Evolutionary conservation across 2,329 filamentous ascomycete species (phyloP).

Genomic region (Phaeophleospora eucalypticola): DNA sequence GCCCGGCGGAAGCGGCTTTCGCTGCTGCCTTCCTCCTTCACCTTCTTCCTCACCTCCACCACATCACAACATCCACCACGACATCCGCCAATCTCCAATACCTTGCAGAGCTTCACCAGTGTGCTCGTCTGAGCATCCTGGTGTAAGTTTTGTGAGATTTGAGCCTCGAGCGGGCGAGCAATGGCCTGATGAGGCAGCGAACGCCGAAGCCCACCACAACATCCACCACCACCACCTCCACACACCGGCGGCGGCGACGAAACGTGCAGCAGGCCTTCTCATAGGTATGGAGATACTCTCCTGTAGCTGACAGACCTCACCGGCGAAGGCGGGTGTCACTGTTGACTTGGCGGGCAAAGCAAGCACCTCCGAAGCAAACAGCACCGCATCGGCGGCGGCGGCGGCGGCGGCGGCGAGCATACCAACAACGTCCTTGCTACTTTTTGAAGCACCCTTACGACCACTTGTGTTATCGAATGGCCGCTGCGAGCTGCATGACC

Average conservation of each 20-base stretch:
- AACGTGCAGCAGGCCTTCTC: background rate
- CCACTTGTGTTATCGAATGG: no score
- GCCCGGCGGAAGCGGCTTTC: background rate
- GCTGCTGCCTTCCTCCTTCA: background rate
- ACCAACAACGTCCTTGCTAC: background rate
- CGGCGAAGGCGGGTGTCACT: background rate
- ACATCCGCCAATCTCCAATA: conserved; percentile 1
- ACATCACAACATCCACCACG: conserved; percentile 2
- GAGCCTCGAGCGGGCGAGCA: conserved; percentile 1
- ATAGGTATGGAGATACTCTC: background rate
- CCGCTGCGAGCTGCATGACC: no score
- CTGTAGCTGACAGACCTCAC: background rate
- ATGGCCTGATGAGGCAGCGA: conserved; percentile 2
- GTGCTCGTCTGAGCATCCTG: conserved; percentile 2
- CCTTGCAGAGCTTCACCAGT: background rate
- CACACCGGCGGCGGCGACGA: background rate
- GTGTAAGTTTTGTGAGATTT: conserved; percentile 1
- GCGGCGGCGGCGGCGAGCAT: background rate
- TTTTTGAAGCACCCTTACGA: no score
- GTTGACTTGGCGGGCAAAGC: background rate
- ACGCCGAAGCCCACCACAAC: background rate
- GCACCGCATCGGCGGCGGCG: background rate
- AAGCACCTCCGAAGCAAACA: conserved; percentile 2
- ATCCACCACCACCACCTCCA: background rate
- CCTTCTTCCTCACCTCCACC: background rate